phyloP scores from a whole-genome alignment of 306 rosid species.

The Prunus persica region DNA sequence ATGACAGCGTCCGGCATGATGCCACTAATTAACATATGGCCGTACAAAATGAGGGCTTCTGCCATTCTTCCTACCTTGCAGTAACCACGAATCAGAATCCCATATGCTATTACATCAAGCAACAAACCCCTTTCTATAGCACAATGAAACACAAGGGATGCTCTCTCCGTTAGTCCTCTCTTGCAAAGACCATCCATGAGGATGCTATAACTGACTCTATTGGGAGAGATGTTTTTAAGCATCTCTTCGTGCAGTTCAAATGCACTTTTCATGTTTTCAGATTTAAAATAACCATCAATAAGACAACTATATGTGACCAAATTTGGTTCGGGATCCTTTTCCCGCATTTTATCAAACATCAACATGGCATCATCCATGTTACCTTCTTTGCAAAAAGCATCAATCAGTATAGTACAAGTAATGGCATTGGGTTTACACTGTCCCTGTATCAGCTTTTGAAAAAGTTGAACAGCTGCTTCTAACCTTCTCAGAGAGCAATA shows the following conservation, averaged over 20 bases:
- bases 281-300: constrained; percentile 35
- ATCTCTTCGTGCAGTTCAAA: constrained; percentile 30
- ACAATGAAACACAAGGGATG: constrained; percentile 30
- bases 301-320: constrained; percentile 34
- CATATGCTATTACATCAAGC: constrained; percentile 35
- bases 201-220: constrained; percentile 33
- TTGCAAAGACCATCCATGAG: constrained; percentile 40
- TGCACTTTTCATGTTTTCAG: constrained; percentile 15
- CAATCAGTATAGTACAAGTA: constrained; percentile 29
- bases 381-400: constrained; percentile 30
- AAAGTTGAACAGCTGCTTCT: constrained; percentile 26
- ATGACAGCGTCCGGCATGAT: constrained; percentile 27
- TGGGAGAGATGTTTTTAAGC: constrained; percentile 29
- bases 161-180: constrained; percentile 31
- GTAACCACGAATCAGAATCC: constrained; percentile 31
- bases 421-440: constrained; percentile 28
- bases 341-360: constrained; percentile 26
- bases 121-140: constrained; percentile 26
- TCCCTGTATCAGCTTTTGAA: constrained; percentile 11
- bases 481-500: constrained; percentile 20
- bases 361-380: constrained; percentile 24
- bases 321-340: constrained; percentile 23
- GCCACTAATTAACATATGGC: constrained; percentile 20
- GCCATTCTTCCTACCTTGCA: constrained; percentile 27
- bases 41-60: constrained; percentile 25